Evolutionary conservation across 1,284 basidiomycete species (phyloP).

Genomic region (Athelia sp.): DNA sequence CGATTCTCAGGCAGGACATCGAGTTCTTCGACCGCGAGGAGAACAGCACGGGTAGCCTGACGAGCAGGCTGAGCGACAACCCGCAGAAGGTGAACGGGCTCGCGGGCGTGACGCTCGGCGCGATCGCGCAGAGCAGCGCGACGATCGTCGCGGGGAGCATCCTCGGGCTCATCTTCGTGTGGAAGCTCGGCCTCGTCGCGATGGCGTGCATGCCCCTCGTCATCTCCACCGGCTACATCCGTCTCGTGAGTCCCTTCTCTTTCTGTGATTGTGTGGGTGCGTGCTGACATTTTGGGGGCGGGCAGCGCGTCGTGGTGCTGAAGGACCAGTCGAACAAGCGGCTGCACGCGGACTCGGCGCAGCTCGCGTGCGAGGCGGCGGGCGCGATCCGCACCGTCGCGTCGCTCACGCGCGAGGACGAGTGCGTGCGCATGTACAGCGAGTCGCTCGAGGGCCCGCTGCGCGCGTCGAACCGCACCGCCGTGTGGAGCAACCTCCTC

Average conservation of each 20-base stretch:
- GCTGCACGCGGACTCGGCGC: slow-evolving; percentile 80
- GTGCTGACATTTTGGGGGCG: neutral
- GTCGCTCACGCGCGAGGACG: slow-evolving; percentile 80
- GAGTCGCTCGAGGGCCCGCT: slow-evolving; percentile 72
- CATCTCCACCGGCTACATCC: slow-evolving; percentile 83
- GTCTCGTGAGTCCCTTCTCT: slow-evolving; percentile 54
- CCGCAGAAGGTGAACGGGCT: slow-evolving; percentile 92
- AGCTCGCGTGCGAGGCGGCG: slow-evolving; percentile 91
- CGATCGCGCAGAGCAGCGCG: slow-evolving; percentile 77
- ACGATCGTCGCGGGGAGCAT: slow-evolving; percentile 76
- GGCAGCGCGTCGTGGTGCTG: slow-evolving; percentile 71
- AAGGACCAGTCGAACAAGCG: slow-evolving; percentile 88
- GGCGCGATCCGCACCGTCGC: slow-evolving; percentile 94
- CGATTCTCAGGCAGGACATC: slow-evolving; percentile 83
- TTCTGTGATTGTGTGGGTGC: neutral
- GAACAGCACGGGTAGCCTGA: slow-evolving; percentile 81
- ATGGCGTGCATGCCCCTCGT: slow-evolving; percentile 84
- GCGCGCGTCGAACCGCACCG: slow-evolving; percentile 55
- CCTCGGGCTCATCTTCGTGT: slow-evolving; percentile 77
- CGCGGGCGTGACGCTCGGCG: slow-evolving; percentile 84
- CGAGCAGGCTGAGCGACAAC: slow-evolving; percentile 79
- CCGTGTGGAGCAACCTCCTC: slow-evolving; percentile 71
- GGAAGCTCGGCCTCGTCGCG: slow-evolving; percentile 76
- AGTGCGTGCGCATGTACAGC: slow-evolving; percentile 73
- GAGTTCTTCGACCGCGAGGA: slow-evolving; percentile 84